Conservation (phyloP, 345 rosid genomes). For the Cardiospermum halicacabum region DNA sequence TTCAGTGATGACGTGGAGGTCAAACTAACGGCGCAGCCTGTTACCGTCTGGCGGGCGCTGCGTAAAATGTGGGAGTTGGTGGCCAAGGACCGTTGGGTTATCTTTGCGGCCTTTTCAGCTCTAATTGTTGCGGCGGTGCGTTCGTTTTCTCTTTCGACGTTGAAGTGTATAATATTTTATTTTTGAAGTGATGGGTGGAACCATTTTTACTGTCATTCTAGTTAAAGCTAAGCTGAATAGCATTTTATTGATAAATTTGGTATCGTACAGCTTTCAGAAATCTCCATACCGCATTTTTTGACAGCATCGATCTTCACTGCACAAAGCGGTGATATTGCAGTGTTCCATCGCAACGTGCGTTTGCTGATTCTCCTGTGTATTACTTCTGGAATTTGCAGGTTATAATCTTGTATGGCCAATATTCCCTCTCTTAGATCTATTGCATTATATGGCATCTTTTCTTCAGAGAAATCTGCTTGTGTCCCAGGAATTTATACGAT, state of each 20-base stretch:
- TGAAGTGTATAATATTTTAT: not conserved
- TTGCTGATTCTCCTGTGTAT: constrained; percentile 66
- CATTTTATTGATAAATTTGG: not conserved
- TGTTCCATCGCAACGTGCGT: constrained; percentile 68
- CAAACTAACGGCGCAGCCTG: constrained; percentile 64
- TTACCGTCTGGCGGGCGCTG: constrained; percentile 79
- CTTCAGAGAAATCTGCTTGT: not conserved
- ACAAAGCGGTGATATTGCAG: constrained; percentile 60
- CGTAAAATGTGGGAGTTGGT: constrained; percentile 87
- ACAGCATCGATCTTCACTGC: constrained; percentile 94
- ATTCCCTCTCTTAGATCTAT: constrained; percentile 32
- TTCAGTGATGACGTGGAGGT: constrained; percentile 65
- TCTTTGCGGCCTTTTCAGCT: constrained; percentile 75
- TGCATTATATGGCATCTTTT: constrained; percentile 7
- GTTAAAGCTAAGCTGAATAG: not conserved
- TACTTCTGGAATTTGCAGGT: constrained; percentile 93
- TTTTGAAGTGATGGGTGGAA: not conserved
- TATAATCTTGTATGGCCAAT: constrained; percentile 72
- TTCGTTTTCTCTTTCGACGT: not conserved
- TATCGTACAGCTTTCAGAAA: constrained; percentile 76
- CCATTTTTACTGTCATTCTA: not conserved
- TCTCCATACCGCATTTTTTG: constrained; percentile 82
- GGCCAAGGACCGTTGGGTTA: constrained; percentile 80
- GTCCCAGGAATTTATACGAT: not conserved
- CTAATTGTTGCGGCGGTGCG: constrained; percentile 79